These are phyloP conservation scores for Peziza echinospora DNA, from an alignment of 495 filamentous ascomycete species.

Conservation along the genomic window DNA sequence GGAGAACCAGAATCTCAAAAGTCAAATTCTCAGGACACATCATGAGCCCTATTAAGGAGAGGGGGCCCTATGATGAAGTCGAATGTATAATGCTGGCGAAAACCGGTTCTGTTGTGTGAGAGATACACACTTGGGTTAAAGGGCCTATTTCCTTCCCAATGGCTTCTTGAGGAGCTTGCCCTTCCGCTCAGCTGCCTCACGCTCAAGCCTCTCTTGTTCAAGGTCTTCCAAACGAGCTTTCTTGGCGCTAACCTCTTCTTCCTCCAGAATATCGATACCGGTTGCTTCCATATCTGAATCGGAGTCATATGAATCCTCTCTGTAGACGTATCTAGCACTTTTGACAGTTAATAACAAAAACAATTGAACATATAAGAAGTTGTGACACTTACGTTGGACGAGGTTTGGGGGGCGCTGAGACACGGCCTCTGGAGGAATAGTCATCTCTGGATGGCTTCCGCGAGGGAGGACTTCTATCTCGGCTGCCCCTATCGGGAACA, in stretches of 20 bases:
- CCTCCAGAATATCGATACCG: conserved; percentile 34
- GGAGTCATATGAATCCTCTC: conserved; percentile 26
- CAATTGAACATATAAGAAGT: background rate
- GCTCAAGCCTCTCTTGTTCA: conserved; percentile 16
- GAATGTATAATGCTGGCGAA: no score
- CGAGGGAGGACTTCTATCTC: background rate
- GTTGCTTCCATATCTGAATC: conserved; percentile 45
- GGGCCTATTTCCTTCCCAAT: conserved; percentile 2
- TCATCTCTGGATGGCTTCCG: background rate
- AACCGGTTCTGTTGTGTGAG: no score
- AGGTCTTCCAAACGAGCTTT: conserved; percentile 32
- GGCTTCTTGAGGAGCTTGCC: conserved; percentile 14
- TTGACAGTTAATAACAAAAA: no score
- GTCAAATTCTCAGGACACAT: no score
- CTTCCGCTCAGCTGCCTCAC: conserved; percentile 13
- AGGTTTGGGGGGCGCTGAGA: no score
- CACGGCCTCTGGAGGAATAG: background rate
- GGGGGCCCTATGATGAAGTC: no score
- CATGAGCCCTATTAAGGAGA: no score
- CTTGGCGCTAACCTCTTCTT: conserved; percentile 30
- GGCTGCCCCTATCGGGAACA: background rate
- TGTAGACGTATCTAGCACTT: conserved; percentile 8
- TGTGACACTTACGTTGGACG: background rate
- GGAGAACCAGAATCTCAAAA: no score
- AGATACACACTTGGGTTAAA: no score